A percentile compares a stretch with the other conserved stretches of the same genome.
These are phyloP conservation scores for Tilletia setariae DNA, from an alignment of 1,284 basidiomycete genomes.

Conservation along the genomic window DNA sequence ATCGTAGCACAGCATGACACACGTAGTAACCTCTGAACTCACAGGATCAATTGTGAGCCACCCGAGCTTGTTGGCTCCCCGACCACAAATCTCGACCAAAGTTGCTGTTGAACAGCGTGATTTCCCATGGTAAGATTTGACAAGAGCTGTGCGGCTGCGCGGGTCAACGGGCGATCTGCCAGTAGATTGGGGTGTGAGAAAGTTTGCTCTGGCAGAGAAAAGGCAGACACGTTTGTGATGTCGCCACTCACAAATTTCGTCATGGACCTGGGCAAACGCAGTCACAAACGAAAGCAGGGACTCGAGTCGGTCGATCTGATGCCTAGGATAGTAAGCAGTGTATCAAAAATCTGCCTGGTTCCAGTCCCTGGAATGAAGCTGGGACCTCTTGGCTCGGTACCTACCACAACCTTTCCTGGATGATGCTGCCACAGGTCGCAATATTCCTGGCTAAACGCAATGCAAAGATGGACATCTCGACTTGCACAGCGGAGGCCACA, in stretches of 20 bases:
- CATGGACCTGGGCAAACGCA: conserved; percentile 17
- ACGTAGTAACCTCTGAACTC: not conserved
- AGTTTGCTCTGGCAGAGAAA: not conserved
- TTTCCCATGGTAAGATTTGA: conserved; percentile 33
- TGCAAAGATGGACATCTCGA: conserved; percentile 13
- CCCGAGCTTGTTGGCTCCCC: not conserved
- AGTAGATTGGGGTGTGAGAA: not conserved
- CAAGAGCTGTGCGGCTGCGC: conserved; percentile 30
- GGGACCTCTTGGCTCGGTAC: not conserved
- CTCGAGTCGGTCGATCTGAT: not conserved
- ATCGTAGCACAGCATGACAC: too few relatives aligned
- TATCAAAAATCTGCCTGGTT: not conserved
- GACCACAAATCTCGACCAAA: conserved; percentile 27
- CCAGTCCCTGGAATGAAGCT: not conserved
- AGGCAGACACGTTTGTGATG: too few relatives aligned
- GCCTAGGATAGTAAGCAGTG: not conserved
- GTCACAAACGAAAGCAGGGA: conserved; percentile 3
- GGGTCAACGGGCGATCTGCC: conserved; percentile 18
- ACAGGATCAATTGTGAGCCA: not conserved
- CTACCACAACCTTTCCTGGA: conserved; percentile 11
- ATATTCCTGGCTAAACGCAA: conserved; percentile 15
- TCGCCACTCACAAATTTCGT: conserved; percentile 11
- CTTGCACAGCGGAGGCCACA: not conserved
- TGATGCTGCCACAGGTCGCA: not conserved
- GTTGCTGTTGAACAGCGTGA: conserved; percentile 17